Percentiles rank a stretch among this genome's conserved stretches.
Evolutionary conservation across 116 monocot species (phyloP).

Genomic region (Phalaenopsis hybrid): DNA sequence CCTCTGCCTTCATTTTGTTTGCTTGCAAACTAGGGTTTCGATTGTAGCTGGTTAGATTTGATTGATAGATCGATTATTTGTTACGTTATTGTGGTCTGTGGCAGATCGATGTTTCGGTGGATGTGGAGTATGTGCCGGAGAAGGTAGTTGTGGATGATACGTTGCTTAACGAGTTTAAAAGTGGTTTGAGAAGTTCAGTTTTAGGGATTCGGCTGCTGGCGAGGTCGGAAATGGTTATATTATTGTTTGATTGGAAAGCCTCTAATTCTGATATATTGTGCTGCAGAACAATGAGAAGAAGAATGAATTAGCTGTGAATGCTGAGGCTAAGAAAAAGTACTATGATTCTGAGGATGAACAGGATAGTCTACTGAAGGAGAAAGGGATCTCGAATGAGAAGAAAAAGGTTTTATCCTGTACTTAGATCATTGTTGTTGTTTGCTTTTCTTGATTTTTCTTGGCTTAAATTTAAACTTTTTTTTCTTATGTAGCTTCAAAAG

Average conservation of each 20-base stretch:
- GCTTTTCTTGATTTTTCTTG: background rate
- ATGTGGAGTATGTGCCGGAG: constrained; percentile 90
- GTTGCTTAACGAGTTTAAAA: constrained; percentile 70
- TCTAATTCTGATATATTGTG: constrained; percentile 3
- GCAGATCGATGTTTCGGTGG: constrained; percentile 55
- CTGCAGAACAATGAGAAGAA: constrained; percentile 57
- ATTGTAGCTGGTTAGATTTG: background rate
- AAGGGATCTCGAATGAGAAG: constrained; percentile 78
- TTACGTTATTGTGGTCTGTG: background rate
- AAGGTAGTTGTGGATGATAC: constrained; percentile 68
- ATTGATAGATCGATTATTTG: background rate
- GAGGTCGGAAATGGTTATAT: constrained; percentile 27
- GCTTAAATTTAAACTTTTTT: background rate
- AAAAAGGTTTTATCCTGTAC: constrained; percentile 58
- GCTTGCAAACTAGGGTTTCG: too few relatives aligned
- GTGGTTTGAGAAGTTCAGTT: constrained; percentile 75
- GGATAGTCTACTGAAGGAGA: constrained; percentile 59
- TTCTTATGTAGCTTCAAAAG: constrained; percentile 53
- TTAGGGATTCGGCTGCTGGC: constrained; percentile 34
- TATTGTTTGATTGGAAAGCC: background rate
- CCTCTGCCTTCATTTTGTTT: constrained; percentile 3
- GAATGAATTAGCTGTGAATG: constrained; percentile 40
- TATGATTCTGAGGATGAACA: constrained; percentile 89
- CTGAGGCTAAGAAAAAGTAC: constrained; percentile 53
- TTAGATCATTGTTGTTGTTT: background rate